Evolutionary conservation across 768 basidiomycete genomes (phyloP), one percentile per base, ranked within the genome.

Genomic region (Pholiota microspora): DNA sequence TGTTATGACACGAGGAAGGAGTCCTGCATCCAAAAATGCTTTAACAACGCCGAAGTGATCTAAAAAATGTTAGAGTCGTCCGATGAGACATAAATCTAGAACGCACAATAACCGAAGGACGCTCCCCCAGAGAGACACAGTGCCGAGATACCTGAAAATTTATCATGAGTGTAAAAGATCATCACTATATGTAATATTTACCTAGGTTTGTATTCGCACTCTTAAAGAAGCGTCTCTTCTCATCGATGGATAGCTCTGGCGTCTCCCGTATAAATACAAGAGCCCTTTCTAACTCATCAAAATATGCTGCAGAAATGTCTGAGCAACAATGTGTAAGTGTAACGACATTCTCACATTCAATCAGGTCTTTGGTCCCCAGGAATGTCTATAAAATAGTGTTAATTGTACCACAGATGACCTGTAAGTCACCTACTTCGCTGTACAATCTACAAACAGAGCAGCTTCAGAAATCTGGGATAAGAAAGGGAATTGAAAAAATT

Each of bases 71-170:
- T 46, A 40, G 35, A 50, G 12, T 18, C 44, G 51, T 38, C 25
- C 46, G 23, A 42, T 2, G 27, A 12, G n/a, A 23, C 35, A 40
- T 18, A 38, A 51, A 27, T 28, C 24, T 36, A n/a, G 27, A n/a
- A 62, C 84, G 65, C 70, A 88, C 93, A 98, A 67, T 96, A 97
- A 7, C 94, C 94, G 66, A 98, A 96, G 0, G 88, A 86, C 7
- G 92, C 97, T 5, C 97, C 96, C 13, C 97, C 97, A n/a, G 91
- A 94, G 9, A 99, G 79, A 69, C 96, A 98, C 4, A 99, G 73
- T 0, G 97, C 96, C 35, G 91, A 89, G 3, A 89, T 84, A 21
- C 79, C 79, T 78, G 45, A 13, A 15, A 40, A 38, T 49, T 13
- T 10, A 18, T 32, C 54, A n/a, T 34, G 12, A 23, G 23, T 21